phyloP scores from a whole-genome alignment of 225 moss, liverwort and hornwort species.

The Straminergon stramineum region DNA sequence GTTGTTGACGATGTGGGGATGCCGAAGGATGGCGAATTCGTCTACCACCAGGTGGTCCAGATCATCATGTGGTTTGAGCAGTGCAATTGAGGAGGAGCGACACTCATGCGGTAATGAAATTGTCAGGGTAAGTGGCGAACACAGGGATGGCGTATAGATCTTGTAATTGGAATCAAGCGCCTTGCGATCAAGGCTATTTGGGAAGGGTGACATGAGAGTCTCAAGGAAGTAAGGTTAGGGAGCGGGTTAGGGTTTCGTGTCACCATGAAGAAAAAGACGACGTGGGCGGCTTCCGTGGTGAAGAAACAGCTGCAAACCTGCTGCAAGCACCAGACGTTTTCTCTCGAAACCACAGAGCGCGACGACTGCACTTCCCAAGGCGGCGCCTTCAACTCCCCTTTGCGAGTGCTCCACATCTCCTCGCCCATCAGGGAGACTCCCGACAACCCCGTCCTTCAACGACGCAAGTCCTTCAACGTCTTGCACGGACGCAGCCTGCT shows the following conservation, averaged over 20 bases:
- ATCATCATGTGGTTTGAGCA: not conserved
- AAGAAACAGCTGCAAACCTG: constrained; percentile 56
- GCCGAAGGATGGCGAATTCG: not conserved
- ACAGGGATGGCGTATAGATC: not conserved
- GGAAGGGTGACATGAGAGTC: constrained; percentile 5
- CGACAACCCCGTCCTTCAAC: constrained; percentile 4
- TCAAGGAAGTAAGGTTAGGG: not conserved
- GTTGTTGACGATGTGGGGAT: not conserved
- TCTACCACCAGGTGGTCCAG: not conserved
- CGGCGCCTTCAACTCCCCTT: constrained; percentile 3
- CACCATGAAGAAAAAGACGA: constrained; percentile 49
- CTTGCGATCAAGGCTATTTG: not conserved
- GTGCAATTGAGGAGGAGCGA: not conserved
- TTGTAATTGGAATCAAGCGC: not conserved
- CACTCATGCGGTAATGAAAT: not conserved
- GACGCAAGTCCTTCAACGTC: constrained; percentile 33
- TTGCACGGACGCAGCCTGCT: constrained; percentile 19
- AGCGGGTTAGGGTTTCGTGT: not conserved
- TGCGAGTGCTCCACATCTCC: constrained; percentile 26
- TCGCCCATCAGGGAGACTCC: constrained; percentile 25
- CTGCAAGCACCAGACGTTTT: constrained; percentile 37
- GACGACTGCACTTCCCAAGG: constrained; percentile 28
- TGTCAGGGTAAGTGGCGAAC: not conserved
- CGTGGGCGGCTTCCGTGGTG: constrained; percentile 44
- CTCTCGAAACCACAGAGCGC: constrained; percentile 25